phyloP scores from a whole-genome alignment of 805 yeast genomes.

The Cyberlindnera misumaiensis region DNA sequence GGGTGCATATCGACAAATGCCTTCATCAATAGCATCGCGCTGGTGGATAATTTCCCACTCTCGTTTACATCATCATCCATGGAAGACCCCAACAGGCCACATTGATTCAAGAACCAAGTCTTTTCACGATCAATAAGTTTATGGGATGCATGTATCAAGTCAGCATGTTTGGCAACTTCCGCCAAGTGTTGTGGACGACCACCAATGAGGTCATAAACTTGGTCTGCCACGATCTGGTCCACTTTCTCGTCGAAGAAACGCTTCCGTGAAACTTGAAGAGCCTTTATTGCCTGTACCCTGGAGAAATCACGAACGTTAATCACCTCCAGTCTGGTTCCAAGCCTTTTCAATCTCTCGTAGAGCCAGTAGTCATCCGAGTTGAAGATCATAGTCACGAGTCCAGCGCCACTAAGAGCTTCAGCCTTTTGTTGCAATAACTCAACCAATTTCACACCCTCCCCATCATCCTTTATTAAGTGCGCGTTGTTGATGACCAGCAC shows the following conservation, averaged over 20 bases:
- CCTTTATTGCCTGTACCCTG: constrained; percentile 46
- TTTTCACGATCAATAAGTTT: constrained; percentile 70
- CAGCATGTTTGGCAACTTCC: constrained; percentile 55
- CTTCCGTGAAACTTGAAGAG: constrained; percentile 45
- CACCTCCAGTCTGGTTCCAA: constrained; percentile 71
- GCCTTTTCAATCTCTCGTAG: constrained; percentile 63
- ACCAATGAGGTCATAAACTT: constrained; percentile 65
- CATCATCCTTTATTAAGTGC: constrained; percentile 70
- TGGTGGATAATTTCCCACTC: constrained; percentile 64
- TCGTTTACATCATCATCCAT: constrained; percentile 93
- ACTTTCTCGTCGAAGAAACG: constrained; percentile 34
- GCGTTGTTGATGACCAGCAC: constrained; percentile 67
- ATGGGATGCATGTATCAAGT: constrained; percentile 57
- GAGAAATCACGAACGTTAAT: constrained; percentile 60
- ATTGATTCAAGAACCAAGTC: constrained; percentile 80
- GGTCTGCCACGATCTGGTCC: constrained; percentile 36
- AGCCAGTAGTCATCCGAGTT: constrained; percentile 86
- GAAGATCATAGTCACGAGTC: constrained; percentile 46
- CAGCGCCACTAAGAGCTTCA: constrained; percentile 64
- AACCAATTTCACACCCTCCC: constrained; percentile 61
- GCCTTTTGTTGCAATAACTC: constrained; percentile 82
- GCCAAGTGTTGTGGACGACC: constrained; percentile 81
- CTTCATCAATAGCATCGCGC: constrained; percentile 68
- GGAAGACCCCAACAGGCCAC: constrained; percentile 65
- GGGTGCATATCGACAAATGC: constrained; percentile 65